Base-by-base conservation (phyloP, 192 early-diverging fungal species). In the Umbelopsis vinacea region DNA sequence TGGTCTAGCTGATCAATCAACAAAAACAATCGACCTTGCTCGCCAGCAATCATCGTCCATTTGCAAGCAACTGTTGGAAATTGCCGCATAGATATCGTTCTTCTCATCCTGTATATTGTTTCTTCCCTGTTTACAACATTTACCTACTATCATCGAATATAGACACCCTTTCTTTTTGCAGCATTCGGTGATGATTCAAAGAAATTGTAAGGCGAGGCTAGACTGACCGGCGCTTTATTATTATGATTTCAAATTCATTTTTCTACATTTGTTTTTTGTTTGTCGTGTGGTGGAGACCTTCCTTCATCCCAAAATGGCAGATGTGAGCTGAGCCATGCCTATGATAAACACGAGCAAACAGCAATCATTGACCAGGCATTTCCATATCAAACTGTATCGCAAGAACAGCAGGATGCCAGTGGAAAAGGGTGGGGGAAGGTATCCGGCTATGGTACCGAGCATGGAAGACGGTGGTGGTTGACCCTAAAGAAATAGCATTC, bases 361-460 rank as follows among this genome's bases (percentile, higher is more conserved):
- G n/a, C 79, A 63, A 70, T 88, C 86, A 40, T 79, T 81, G n/a
- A 81, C 85, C 15, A 88, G 67, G 6, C 81, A 84, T 11, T 82
- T 75, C 86, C 86, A 88, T 60, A 88, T 83, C 19, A 84, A 66
- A 8, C 81, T 77, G 52, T 88, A 88, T 23, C 84, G 85, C 74
- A 86, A 71, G 70, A 84, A 80, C 55, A 86, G 55, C 9, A 75
- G 74, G 40, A 83, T 71, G 8, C 74, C 72, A 46, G 83, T 79
- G 22, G 79, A 75, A 50, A 88, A 78, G 15, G 86, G 86, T 60
- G 79, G 52, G 7, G 86, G 86, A 26, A 88, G 52, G 38, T 76
- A 81, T 35, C 76, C 57, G 1, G 84, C 86, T 52, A 88, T 53
- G 5, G 75, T 75, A 0, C 76, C 83, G 9, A 86, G 52, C 0